A percentile compares a stretch with the other conserved stretches of the same genome.
Conservation (phyloP, 441 rosid genomes). For the Macaranga tanarius region DNA sequence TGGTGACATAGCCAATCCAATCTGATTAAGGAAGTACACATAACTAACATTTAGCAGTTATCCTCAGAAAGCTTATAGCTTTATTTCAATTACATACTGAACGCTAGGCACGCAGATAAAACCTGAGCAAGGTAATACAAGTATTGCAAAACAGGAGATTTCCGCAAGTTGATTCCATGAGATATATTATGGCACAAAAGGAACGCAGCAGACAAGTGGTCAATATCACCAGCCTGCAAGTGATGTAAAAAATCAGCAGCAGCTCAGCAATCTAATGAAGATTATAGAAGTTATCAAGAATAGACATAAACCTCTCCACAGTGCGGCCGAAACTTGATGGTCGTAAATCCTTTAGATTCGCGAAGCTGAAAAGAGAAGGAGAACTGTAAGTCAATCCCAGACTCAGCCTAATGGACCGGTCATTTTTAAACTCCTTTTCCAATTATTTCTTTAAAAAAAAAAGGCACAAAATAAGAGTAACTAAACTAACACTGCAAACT, state of each 20-base stretch:
- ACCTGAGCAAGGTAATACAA: conserved; percentile 75
- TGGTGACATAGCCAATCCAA: conserved; percentile 68
- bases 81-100: conserved; percentile 10
- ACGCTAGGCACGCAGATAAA: conserved; percentile 22
- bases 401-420: conserved; percentile 8
- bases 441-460: not conserved
- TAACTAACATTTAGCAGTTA: not conserved
- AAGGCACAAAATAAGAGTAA: not conserved
- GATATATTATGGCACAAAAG: conserved; percentile 63
- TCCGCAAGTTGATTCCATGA: conserved; percentile 74
- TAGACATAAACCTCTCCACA: conserved; percentile 61
- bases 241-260: conserved; percentile 14
- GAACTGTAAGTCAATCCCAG: conserved; percentile 8
- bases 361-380: conserved; percentile 55
- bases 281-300: conserved; percentile 7
- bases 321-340: conserved; percentile 72
- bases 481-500: not conserved
- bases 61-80: conserved; percentile 10
- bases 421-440: not conserved
- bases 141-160: conserved; percentile 76
- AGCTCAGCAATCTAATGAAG: conserved; percentile 14
- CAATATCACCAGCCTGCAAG: conserved; percentile 72
- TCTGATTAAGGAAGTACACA: conserved; percentile 27
- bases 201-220: conserved; percentile 77
- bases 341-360: conserved; percentile 69